A percentile compares a stretch with the other conserved stretches of the same genome.
Evolutionary conservation across 2,329 filamentous ascomycete genomes (phyloP).

Genomic region (Cladosporium sphaerospermum): DNA sequence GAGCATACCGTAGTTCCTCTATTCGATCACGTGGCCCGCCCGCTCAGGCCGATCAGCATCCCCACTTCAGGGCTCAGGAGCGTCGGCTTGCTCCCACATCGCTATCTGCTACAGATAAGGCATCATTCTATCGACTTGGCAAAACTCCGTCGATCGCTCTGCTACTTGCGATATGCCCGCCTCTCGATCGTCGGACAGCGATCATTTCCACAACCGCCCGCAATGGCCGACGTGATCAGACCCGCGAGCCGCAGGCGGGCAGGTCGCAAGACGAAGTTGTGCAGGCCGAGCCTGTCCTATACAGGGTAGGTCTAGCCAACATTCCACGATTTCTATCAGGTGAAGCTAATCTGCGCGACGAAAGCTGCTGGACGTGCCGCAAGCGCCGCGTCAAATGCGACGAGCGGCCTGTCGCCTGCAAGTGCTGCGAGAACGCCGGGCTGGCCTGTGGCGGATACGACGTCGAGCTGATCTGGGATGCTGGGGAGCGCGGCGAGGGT

Average conservation of each 20-base stretch:
- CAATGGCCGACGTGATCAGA: neutral
- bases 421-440: neutral
- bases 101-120: no score
- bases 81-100: no score
- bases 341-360: no score
- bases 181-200: no score
- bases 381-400: neutral
- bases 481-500: neutral
- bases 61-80: no score
- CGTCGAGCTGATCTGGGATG: neutral
- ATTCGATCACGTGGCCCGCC: no score
- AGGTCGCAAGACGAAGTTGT: neutral
- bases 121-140: slow-evolving; percentile 1
- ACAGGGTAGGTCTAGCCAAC: neutral
- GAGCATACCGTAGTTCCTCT: no score
- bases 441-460: neutral
- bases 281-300: neutral
- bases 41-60: no score
- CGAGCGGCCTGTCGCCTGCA: neutral
- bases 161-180: no score
- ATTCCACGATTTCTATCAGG: no score
- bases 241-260: neutral
- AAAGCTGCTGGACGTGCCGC: neutral
- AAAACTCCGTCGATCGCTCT: no score
- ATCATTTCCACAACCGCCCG: no score